Evolutionary conservation across 1,284 basidiomycete genomes (phyloP), one percentile per base, ranked within the genome.

Genomic region (Ustilago tritici): DNA sequence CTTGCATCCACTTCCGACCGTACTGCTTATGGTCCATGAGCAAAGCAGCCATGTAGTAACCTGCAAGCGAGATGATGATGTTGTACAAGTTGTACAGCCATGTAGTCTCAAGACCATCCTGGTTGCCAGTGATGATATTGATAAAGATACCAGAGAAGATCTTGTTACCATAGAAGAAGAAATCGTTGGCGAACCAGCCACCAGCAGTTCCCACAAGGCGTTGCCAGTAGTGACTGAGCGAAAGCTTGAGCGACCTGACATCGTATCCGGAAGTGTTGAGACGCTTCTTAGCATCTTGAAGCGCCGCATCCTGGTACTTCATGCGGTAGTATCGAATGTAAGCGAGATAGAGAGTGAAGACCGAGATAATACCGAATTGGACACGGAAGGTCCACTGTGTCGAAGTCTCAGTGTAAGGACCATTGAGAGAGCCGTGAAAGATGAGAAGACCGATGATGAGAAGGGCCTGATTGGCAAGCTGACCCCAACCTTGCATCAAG

Each of bases 21-120:
- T 86, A 87, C 64, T 87, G 84, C 86, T 89, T 90, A 87, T 89
- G 87, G 84, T 90, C 89, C 80, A 90, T 89, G 36, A 89, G 78
- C 38, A 89, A 61, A n/a, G 89, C 88, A 28, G 88, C 88, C 47
- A 89, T 67, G 85, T 90, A 90, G 86, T 90, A 89, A 9, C 89
- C 89, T 49, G 78, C 80, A 7, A 90, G 84, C 46, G 87, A 87
- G 41, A 89, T 87, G 73, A 87, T 88, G 70, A 86, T 78, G 76
- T 86, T 86, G 82, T 89, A 87, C 69, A 89, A 81, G 82, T 89
- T 89, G 87, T 88, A 89, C 55, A 88, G 84, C 89, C 89, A 90
- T 10, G 84, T 87, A 28, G 85, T 85, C 76, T 87, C 87, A 49
- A 89, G 85, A 35, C 81, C 71, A 50, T 82, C 79, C 11, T 83